Conservation (phyloP, 768 basidiomycete genomes). For the Gloeopeniophorella convolvens region DNA sequence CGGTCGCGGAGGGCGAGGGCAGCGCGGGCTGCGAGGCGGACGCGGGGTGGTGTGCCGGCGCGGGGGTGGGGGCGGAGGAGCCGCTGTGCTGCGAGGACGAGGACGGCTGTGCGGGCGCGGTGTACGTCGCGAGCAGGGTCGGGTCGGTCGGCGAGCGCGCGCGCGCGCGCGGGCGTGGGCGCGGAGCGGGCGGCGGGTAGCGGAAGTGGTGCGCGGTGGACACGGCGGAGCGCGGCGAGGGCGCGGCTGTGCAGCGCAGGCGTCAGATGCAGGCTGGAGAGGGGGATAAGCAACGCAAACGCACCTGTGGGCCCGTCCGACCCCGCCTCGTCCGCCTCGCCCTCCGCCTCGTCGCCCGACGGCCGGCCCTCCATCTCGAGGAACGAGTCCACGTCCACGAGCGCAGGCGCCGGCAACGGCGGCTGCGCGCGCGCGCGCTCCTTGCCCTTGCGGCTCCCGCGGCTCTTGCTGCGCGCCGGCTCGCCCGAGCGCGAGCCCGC, state of each 20-base stretch:
- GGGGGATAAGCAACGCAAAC: too few relatives aligned
- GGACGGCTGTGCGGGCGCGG: background rate
- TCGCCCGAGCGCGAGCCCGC: background rate
- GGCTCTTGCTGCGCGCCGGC: slow-evolving; percentile 4
- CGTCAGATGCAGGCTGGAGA: too few relatives aligned
- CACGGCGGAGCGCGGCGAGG: too few relatives aligned
- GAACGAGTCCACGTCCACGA: slow-evolving; percentile 7
- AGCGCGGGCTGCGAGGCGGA: background rate
- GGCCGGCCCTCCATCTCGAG: slow-evolving; percentile 19
- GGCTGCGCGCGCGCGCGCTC: slow-evolving; percentile 1
- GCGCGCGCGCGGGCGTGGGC: too few relatives aligned
- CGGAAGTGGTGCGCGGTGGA: too few relatives aligned
- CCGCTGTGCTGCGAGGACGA: too few relatives aligned
- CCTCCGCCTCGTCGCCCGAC: slow-evolving; percentile 6
- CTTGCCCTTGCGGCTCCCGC: slow-evolving; percentile 10
- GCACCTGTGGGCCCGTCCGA: too few relatives aligned
- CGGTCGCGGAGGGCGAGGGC: background rate
- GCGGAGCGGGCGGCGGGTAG: too few relatives aligned
- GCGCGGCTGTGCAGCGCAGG: too few relatives aligned
- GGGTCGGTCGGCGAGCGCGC: too few relatives aligned
- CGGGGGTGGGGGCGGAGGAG: too few relatives aligned
- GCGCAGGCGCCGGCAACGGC: background rate
- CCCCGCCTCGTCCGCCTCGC: background rate
- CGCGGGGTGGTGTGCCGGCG: background rate
- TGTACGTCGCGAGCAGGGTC: too few relatives aligned